Evolutionary conservation across 108 stramenopile species (phyloP).

Genomic region (Fragilaria crotonensis): DNA sequence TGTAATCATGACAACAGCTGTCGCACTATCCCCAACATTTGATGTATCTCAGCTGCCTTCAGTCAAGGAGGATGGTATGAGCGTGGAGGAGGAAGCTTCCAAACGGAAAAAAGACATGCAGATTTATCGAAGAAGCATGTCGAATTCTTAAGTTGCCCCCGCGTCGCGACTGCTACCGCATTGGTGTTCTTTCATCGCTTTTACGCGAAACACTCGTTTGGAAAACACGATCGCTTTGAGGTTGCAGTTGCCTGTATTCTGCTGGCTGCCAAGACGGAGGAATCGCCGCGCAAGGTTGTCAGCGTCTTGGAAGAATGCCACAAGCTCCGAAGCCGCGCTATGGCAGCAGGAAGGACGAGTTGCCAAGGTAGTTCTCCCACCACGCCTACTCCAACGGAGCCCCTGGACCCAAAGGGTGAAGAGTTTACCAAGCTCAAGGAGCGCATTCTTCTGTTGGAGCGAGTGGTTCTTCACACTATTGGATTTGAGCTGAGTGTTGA

Average conservation of each 20-base stretch:
- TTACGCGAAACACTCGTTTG: constrained; percentile 81
- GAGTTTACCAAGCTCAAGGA: constrained; percentile 78
- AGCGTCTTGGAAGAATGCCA: constrained; percentile 62
- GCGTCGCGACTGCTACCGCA: constrained; percentile 70
- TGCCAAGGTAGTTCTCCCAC: constrained; percentile 4
- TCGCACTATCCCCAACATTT: not conserved
- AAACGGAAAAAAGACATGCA: constrained; percentile 67
- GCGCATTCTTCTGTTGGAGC: constrained; percentile 71
- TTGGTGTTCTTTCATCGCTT: constrained; percentile 89
- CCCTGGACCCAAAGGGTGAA: constrained; percentile 59
- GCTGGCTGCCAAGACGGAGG: constrained; percentile 85
- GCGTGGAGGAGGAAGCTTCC: constrained; percentile 47
- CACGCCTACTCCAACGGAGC: constrained; percentile 11
- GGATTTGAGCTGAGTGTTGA: constrained; percentile 79
- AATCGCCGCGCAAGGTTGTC: constrained; percentile 76
- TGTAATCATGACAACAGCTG: not conserved
- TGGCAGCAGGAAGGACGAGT: constrained; percentile 39
- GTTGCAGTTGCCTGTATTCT: constrained; percentile 79
- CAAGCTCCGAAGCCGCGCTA: constrained; percentile 45
- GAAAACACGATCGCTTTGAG: constrained; percentile 81
- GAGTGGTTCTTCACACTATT: constrained; percentile 84
- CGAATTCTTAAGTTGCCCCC: constrained; percentile 63
- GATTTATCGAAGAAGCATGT: constrained; percentile 81
- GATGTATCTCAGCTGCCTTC: constrained; percentile 27
- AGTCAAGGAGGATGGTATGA: constrained; percentile 25